Evolutionary conservation across 257 asterid genomes (phyloP), one percentile per base, ranked within the genome.

Genomic region (Solanum ossicruentum): DNA sequence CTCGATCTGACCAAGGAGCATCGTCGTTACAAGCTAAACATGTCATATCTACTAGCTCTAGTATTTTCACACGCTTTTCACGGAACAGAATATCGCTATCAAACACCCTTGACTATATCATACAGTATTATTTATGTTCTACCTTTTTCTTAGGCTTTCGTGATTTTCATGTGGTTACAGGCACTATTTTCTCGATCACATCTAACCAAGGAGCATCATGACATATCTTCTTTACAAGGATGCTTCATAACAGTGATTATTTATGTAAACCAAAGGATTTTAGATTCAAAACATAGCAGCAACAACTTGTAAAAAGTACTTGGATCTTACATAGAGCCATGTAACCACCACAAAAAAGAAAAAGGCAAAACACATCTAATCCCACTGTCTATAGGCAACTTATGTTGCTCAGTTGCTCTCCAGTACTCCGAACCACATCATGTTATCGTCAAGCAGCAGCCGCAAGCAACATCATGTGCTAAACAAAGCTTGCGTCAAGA

Each of bases 351-450:
- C 45, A 69, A 18, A 7, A 55, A 16, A 36, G 41, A 36, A 55
- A 55, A 17, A n/a, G 65, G 26, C 13, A 57, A 20, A 20, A 57
- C 65, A 57, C 26, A n/a, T 58, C 49, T 71, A 41, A 12, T 43
- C 54, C 7, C 10, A 28, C 45, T 12, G 17, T 20, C 45, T 20
- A 26, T 39, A 67, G 85, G 92, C 92, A 91, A 89, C 93, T 87
- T 87, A 71, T 80, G 89, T 91, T 88, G 91, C 90, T 85, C 88
- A 65, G 82, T 49, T 49, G 82, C 82, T 75, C 81, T 75, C 43
- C 61, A 77, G 18, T 23, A 57, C 81, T 81, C 75, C 77, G 43
- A 82, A 43, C 16, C 6, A 36, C 41, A 28, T 12, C 61, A 61
- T 21, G 47, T 47, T 60, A 36, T 49, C 26, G 39, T 72, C 20